These are phyloP conservation scores for Thermochaetoides thermophila DNA, from an alignment of 495 filamentous ascomycete species.

Conservation along the genomic window DNA sequence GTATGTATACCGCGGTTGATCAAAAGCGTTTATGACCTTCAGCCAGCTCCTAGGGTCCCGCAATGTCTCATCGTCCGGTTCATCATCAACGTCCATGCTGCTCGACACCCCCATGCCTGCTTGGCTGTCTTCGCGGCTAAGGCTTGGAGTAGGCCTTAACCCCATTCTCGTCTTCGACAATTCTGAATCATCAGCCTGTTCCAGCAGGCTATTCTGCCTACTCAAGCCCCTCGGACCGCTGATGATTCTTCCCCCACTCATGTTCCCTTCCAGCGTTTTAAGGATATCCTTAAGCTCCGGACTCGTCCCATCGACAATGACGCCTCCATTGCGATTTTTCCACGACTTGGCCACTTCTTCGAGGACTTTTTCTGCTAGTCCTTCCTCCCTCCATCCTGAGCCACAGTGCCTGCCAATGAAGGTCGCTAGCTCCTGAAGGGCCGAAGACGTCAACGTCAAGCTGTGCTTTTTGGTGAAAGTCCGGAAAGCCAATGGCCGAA, in stretches of 20 bases:
- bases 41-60: constrained; percentile 62
- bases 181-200: constrained; percentile 23
- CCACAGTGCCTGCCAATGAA: constrained; percentile 92
- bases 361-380: constrained; percentile 76
- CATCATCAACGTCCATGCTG: constrained; percentile 46
- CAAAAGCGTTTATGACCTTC: constrained; percentile 61
- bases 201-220: constrained; percentile 40
- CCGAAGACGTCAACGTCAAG: constrained; percentile 78
- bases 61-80: constrained; percentile 39
- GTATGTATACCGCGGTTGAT: constrained; percentile 77
- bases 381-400: constrained; percentile 90
- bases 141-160: constrained; percentile 21
- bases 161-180: constrained; percentile 28
- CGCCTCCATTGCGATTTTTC: constrained; percentile 70
- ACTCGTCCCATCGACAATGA: constrained; percentile 77
- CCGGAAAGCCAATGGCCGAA: constrained; percentile 85
- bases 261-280: constrained; percentile 64
- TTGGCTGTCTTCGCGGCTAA: constrained; percentile 42
- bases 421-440: constrained; percentile 64
- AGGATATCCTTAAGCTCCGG: constrained; percentile 64
- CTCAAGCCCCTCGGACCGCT: constrained; percentile 31
- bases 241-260: constrained; percentile 61
- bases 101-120: constrained; percentile 48
- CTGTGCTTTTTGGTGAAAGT: constrained; percentile 97
- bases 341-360: constrained; percentile 83